Percentiles rank a stretch among this genome's conserved stretches.
Conservation (phyloP, 176 grass and related monocot genomes). For the Phyllostachys edulis region DNA sequence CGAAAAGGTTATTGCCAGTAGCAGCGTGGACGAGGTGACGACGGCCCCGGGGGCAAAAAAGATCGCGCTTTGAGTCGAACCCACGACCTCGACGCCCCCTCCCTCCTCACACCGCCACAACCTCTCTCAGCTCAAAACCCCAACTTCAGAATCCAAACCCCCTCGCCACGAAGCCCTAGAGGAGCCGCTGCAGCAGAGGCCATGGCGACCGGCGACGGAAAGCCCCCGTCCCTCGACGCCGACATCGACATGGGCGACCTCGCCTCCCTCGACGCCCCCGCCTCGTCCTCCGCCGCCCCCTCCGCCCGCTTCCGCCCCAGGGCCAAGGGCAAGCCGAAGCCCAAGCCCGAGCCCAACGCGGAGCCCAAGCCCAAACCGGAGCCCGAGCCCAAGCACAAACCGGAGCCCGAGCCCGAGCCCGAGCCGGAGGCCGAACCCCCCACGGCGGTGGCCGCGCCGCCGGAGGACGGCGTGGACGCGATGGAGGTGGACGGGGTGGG, state of each 20-base stretch:
- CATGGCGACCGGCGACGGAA: conserved; percentile 34
- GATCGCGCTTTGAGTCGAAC: too few species aligned
- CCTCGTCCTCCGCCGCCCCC: neutral
- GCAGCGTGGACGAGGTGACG: too few species aligned
- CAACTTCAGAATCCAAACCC: neutral
- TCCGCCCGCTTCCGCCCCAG: conserved; percentile 62
- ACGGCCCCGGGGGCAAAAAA: too few species aligned
- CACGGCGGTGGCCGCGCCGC: neutral
- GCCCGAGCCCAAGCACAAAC: neutral
- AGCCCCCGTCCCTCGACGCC: conserved; percentile 37
- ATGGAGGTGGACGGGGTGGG: conserved; percentile 44
- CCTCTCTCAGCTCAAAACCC: too few species aligned
- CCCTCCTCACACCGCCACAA: too few species aligned
- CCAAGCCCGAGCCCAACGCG: neutral
- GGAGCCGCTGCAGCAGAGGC: neutral
- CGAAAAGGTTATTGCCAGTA: too few species aligned
- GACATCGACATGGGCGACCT: conserved; percentile 53
- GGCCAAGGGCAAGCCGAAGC: conserved; percentile 45
- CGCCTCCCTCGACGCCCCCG: conserved; percentile 26
- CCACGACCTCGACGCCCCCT: too few species aligned
- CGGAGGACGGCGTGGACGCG: conserved; percentile 21
- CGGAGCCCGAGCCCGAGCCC: neutral
- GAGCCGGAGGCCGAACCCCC: neutral
- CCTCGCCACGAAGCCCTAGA: conserved; percentile 27
- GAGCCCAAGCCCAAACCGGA: neutral